Conservation (phyloP, 177 flowering plant genomes). For the Vitis hybrid region DNA sequence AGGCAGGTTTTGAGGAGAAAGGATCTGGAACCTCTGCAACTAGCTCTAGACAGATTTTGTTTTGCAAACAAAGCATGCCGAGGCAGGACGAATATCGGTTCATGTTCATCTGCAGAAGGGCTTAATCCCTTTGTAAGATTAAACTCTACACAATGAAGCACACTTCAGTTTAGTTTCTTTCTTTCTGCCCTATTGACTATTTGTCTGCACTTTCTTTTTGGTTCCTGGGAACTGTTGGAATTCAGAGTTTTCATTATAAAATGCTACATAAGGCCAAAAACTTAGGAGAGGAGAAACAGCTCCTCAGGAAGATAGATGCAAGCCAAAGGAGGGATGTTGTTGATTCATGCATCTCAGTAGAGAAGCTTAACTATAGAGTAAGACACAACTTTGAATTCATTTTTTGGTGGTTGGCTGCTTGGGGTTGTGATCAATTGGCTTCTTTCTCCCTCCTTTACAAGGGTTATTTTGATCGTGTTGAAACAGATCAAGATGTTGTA, state of each 20-base stretch:
- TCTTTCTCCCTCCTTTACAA: too few species aligned
- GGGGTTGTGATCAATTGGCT: not conserved
- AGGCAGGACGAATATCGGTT: not conserved
- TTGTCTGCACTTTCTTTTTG: not conserved
- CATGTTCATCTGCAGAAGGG: not conserved
- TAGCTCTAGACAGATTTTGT: constrained; percentile 4
- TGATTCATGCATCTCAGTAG: not conserved
- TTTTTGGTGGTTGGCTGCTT: too few species aligned
- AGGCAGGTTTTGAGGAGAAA: not conserved
- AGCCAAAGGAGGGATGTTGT: not conserved
- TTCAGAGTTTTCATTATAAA: constrained; percentile 11
- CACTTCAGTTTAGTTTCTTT: not conserved
- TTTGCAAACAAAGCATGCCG: not conserved
- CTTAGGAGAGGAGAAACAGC: constrained; percentile 7
- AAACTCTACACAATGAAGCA: not conserved
- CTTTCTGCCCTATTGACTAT: not conserved
- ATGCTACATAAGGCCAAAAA: constrained; percentile 9
- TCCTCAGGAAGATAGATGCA: constrained; percentile 5
- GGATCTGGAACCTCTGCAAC: not conserved
- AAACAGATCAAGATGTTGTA: not conserved
- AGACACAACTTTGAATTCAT: not conserved
- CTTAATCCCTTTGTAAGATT: constrained; percentile 10
- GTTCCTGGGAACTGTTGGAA: not conserved
- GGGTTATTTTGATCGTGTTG: too few species aligned
- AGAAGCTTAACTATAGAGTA: not conserved